Conservation (phyloP, 352 stramenopile genomes). For the Stephanocyclus meneghinianus region DNA sequence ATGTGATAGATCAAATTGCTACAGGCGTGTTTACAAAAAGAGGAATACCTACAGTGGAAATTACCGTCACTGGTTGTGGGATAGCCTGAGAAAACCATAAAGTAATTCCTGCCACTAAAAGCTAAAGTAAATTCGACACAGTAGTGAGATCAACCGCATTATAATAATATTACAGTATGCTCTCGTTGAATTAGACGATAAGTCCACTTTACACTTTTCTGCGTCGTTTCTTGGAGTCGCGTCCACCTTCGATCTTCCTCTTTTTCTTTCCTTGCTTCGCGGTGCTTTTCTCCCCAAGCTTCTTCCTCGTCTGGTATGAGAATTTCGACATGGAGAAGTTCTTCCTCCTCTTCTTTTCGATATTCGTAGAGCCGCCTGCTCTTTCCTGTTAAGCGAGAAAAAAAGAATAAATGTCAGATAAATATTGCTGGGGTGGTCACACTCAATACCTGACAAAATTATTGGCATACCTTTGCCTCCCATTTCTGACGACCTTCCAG, state of each 20-base stretch:
- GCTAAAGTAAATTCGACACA: no score
- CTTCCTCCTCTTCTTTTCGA: constrained; percentile 95
- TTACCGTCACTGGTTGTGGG: constrained; percentile 61
- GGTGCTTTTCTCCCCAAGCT: constrained; percentile 52
- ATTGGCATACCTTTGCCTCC: constrained; percentile 83
- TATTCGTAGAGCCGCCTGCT: constrained; percentile 93
- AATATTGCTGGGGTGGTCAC: neutral
- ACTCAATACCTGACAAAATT: neutral
- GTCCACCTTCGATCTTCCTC: constrained; percentile 40
- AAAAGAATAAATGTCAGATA: constrained; percentile 4
- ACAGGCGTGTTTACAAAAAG: constrained; percentile 64
- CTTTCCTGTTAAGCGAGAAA: constrained; percentile 70
- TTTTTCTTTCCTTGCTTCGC: constrained; percentile 53
- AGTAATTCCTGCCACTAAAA: no score
- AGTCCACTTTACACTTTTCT: constrained; percentile 48
- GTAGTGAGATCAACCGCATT: no score
- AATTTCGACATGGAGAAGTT: constrained; percentile 98
- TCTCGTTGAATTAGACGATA: neutral
- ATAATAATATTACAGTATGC: no score
- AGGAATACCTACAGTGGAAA: constrained; percentile 59
- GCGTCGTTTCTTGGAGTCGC: constrained; percentile 71
- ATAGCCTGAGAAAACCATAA: constrained; percentile 20
- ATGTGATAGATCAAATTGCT: constrained; percentile 60
- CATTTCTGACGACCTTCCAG: constrained; percentile 90
- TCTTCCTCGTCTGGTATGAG: constrained; percentile 87